A percentile compares a stretch with the other conserved stretches of the same genome.
Evolutionary conservation across 345 rosid species (phyloP).

Genomic region (Melaleuca quinquenervia): DNA sequence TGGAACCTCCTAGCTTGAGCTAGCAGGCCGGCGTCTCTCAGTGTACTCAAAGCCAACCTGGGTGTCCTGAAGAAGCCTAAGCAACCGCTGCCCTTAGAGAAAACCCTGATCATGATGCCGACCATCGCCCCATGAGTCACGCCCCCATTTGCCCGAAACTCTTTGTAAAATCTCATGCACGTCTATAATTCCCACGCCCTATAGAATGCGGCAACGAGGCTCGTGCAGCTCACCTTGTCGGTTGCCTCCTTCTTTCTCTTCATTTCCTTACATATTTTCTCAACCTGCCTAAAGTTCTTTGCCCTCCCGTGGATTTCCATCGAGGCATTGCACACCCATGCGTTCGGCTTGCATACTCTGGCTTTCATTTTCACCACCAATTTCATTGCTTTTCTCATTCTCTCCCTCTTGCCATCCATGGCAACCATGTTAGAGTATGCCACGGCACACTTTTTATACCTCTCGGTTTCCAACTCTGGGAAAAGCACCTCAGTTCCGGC

Average conservation of each 20-base stretch:
- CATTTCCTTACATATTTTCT: conserved; percentile 81
- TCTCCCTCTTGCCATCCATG: conserved; percentile 61
- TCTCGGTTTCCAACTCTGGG: conserved; percentile 52
- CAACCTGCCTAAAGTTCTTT: conserved; percentile 46
- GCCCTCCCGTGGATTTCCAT: conserved; percentile 73
- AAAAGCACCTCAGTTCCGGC: conserved; percentile 48
- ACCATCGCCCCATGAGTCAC: conserved; percentile 51
- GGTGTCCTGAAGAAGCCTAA: conserved; percentile 64
- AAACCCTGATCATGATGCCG: conserved; percentile 64
- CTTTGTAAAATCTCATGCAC: conserved; percentile 44
- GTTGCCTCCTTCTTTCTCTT: conserved; percentile 51
- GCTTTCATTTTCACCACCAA: conserved; percentile 69
- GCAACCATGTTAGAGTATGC: conserved; percentile 66
- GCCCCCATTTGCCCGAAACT: conserved; percentile 49
- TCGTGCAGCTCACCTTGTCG: conserved; percentile 63
- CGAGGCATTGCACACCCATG: conserved; percentile 70
- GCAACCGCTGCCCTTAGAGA: conserved; percentile 53
- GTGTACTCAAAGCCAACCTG: conserved; percentile 43
- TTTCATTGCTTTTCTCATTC: conserved; percentile 52
- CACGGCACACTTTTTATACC: conserved; percentile 62
- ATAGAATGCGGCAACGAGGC: conserved; percentile 49
- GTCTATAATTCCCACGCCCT: conserved; percentile 44
- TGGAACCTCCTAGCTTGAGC: conserved; percentile 51
- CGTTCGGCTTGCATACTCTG: conserved; percentile 59
- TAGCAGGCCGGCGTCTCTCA: conserved; percentile 58